These are phyloP conservation scores for Castanospermum australe DNA, from an alignment of 306 rosid species.

Conservation along the genomic window DNA sequence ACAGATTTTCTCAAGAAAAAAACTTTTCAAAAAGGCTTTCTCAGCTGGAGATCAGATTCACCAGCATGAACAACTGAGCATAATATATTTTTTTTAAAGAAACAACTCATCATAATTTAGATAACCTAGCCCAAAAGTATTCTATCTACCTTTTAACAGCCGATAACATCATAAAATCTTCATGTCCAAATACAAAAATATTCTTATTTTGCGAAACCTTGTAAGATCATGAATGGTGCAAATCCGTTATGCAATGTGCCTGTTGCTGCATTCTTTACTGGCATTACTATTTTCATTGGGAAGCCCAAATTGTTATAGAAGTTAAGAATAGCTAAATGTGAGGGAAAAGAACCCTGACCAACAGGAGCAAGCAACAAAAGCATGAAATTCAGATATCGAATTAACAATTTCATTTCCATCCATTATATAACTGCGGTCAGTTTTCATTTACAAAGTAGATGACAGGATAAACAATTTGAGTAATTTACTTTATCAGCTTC, in stretches of 20 bases:
- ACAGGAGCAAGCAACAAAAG: slow-evolving; percentile 5
- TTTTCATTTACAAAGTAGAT: slow-evolving; percentile 45
- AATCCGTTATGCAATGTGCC: slow-evolving; percentile 12
- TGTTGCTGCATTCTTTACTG: background rate
- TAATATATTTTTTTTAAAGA: too few species aligned
- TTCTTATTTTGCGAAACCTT: background rate
- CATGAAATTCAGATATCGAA: background rate
- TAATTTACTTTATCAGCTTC: slow-evolving; percentile 50
- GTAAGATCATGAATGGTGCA: background rate
- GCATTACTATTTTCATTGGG: background rate
- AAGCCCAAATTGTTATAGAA: background rate
- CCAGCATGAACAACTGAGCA: background rate
- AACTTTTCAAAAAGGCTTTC: background rate
- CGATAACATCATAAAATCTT: background rate
- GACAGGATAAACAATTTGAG: slow-evolving; percentile 55
- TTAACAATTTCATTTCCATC: slow-evolving; percentile 32
- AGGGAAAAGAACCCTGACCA: background rate
- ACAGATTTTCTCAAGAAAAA: slow-evolving; percentile 3
- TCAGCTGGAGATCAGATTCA: background rate
- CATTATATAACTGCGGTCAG: slow-evolving; percentile 40
- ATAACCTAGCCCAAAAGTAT: background rate
- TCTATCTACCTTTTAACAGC: background rate
- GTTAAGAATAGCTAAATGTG: background rate
- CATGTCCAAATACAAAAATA: background rate
- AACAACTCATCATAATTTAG: background rate